These are phyloP conservation scores for Daphne laureola DNA, from an alignment of 441 rosid genomes.

Conservation along the genomic window DNA sequence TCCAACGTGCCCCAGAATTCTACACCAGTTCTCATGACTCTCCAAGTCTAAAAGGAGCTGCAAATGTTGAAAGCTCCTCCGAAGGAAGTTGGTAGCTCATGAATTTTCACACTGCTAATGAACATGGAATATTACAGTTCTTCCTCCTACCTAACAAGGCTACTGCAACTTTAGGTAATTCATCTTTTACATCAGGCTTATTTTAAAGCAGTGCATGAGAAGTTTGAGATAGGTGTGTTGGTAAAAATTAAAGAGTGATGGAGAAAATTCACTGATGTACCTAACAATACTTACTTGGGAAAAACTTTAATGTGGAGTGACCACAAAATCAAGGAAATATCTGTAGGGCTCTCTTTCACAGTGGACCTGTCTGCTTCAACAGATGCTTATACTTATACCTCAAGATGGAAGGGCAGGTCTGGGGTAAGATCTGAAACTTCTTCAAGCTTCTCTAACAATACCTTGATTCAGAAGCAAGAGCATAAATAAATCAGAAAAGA, in stretches of 20 bases:
- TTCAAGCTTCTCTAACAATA: constrained; percentile 31
- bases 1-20: constrained; percentile 8
- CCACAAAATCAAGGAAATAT: constrained; percentile 19
- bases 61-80: constrained; percentile 6
- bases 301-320: constrained; percentile 15
- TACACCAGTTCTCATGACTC: constrained; percentile 9
- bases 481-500: constrained; percentile 19
- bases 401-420: constrained; percentile 15
- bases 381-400: constrained; percentile 20
- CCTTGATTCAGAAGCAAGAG: constrained; percentile 40
- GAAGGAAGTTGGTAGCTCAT: constrained; percentile 22
- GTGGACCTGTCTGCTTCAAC: constrained; percentile 10
- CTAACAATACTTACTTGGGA: constrained; percentile 27
- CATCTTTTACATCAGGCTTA: too few species aligned
- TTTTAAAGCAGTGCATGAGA: too few species aligned
- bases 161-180: too few species aligned
- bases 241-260: too few species aligned
- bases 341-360: neutral
- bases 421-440: constrained; percentile 14
- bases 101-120: constrained; percentile 3
- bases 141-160: constrained; percentile 4
- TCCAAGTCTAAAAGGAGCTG: constrained; percentile 8
- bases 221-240: too few species aligned
- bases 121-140: constrained; percentile 1
- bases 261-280: constrained; percentile 34